Base-by-base conservation (phyloP, 2,329 filamentous ascomycete species). In the Venturia nashicola region DNA sequence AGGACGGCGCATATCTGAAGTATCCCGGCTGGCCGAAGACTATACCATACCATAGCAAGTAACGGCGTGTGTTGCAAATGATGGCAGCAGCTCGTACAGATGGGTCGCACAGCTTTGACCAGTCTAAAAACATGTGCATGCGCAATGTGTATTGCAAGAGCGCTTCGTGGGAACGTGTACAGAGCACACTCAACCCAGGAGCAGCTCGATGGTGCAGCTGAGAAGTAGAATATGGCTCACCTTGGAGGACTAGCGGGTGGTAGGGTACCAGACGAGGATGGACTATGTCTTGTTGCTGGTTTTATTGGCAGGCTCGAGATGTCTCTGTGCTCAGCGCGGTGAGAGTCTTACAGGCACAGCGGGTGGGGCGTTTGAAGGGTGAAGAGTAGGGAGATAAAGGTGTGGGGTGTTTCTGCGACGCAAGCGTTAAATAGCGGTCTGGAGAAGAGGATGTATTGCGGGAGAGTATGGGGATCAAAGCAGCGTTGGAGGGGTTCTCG, bases 1-100 rank as follows among this genome's bases (percentile, higher is more conserved):
- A 27, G n/a, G 34, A 60, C 59, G 59, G 59, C 59, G 59, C 36
- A 60, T 60, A 34, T 27, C 9, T n/a, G 36, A 60, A 36, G 39
- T 43, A 44, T 12, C 20, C n/a, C 34, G 55, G 39, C 57, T 12
- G 55, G 36, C 39, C 16, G 59, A 27, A 14, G 27, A 44, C 36
- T 12, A 34, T 44, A 16, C 59, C 36, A 60, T 18, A 60, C 59
- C 59, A 60, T 18, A 60, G 36, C 59, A 44, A 43, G 36, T 20
- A 44, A 39, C 16, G 61, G 11, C n/a, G 34, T 43, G 61, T 62
- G 42, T 40, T 14, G 61, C 61, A 62, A 27, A 48, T 51, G 61
- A 62, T 62, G 44, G 46, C n/a, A 62, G 61, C 43, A 43, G 23
- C 61, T 61, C 23, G 61, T 34, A 54, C 61, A 44, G n/a, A 18